These are phyloP conservation scores for Penicillium psychrosexuale DNA, from an alignment of 2,329 filamentous ascomycete species.

Conservation along the genomic window DNA sequence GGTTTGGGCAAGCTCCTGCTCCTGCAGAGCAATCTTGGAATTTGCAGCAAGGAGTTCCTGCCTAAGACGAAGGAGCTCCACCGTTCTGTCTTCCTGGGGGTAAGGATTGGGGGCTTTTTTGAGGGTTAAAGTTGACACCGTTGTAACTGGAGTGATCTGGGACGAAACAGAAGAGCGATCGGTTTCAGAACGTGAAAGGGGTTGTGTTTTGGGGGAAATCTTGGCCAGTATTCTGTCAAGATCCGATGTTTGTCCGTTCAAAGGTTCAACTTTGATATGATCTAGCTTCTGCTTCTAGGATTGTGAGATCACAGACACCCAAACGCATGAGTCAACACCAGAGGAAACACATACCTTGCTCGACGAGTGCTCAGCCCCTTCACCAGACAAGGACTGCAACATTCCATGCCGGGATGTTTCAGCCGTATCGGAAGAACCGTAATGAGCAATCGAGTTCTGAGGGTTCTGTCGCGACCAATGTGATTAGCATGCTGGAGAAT, in stretches of 20 bases:
- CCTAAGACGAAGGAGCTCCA: conserved; percentile 56
- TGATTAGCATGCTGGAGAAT: neutral
- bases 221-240: conserved; percentile 62
- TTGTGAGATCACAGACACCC: conserved; percentile 31
- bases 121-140: conserved; percentile 5
- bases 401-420: conserved; percentile 36
- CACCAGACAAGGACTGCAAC: conserved; percentile 23
- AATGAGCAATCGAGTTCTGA: conserved; percentile 26
- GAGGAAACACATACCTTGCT: conserved; percentile 36
- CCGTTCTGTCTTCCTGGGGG: conserved; percentile 32
- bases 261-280: conserved; percentile 28
- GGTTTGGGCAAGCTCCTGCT: conserved; percentile 59
- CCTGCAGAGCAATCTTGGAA: conserved; percentile 58
- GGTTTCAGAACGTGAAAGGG: conserved; percentile 17
- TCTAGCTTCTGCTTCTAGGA: conserved; percentile 50
- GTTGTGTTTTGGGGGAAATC: conserved; percentile 35
- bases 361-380: conserved; percentile 26
- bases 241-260: conserved; percentile 34
- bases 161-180: conserved; percentile 21
- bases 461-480: conserved; percentile 16
- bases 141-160: conserved; percentile 15
- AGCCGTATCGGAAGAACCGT: conserved; percentile 31
- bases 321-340: neutral
- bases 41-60: conserved; percentile 57
- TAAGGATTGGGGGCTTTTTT: conserved; percentile 15